A percentile compares a stretch with the other conserved stretches of the same genome.
phyloP scores from a whole-genome alignment of 2,329 filamentous ascomycete species.

The Diaporthe sp. region DNA sequence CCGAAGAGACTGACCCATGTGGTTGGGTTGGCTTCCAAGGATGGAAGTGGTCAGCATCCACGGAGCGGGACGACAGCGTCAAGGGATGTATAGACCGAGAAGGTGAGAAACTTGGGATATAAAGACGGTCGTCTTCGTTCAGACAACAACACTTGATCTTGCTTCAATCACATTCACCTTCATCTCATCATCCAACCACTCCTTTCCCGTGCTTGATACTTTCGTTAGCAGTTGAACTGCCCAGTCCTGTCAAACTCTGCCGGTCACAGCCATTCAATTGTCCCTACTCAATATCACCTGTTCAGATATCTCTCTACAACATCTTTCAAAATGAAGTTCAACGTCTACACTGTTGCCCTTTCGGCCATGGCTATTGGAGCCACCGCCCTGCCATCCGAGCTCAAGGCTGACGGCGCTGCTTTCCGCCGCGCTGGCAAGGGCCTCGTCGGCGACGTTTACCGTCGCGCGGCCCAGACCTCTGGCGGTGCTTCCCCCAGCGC shows the following conservation, averaged over 20 bases:
- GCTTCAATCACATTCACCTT: slow-evolving; percentile 13
- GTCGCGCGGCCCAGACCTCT: slow-evolving; percentile 29
- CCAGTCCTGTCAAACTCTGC: slow-evolving; percentile 27
- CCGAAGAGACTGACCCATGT: slow-evolving; percentile 3
- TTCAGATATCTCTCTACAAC: background rate
- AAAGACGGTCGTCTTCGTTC: slow-evolving; percentile 14
- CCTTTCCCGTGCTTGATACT: slow-evolving; percentile 30
- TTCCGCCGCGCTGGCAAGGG: slow-evolving; percentile 26
- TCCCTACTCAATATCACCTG: slow-evolving; percentile 5
- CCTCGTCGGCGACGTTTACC: slow-evolving; percentile 26
- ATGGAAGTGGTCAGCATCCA: background rate
- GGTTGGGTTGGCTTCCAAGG: slow-evolving; percentile 9
- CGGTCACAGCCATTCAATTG: background rate
- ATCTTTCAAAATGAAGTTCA: slow-evolving; percentile 35
- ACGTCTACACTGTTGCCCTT: slow-evolving; percentile 27
- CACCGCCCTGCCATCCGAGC: slow-evolving; percentile 24
- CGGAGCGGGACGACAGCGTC: background rate
- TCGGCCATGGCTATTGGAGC: slow-evolving; percentile 32
- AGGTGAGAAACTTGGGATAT: background rate
- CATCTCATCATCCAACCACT: slow-evolving; percentile 20
- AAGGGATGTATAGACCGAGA: background rate
- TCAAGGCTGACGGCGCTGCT: slow-evolving; percentile 5
- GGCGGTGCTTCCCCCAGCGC: slow-evolving; percentile 1
- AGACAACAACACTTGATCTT: background rate
- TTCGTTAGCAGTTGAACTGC: slow-evolving; percentile 35